These are phyloP conservation scores for Pseudocercospora eumusae DNA, from an alignment of 2,329 filamentous ascomycete genomes.

Conservation along the genomic window DNA sequence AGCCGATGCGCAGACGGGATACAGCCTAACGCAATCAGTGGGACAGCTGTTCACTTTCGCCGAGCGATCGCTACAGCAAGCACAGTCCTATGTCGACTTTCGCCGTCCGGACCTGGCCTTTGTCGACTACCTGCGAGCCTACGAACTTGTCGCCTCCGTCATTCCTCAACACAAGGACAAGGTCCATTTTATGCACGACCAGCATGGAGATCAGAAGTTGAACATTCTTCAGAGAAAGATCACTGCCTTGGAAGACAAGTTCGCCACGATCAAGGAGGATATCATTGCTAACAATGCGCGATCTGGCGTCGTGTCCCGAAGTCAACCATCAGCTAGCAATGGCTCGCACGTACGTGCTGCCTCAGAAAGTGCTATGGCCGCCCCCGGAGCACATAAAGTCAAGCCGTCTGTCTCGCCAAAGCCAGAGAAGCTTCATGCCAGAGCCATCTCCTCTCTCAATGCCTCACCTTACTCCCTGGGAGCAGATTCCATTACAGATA, in stretches of 20 bases:
- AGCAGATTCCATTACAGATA: slow-evolving; percentile 48
- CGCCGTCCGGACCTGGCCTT: slow-evolving; percentile 72
- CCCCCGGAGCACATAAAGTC: slow-evolving; percentile 27
- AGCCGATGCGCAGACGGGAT: slow-evolving; percentile 43
- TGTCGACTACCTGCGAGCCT: slow-evolving; percentile 80
- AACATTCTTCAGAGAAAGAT: slow-evolving; percentile 42
- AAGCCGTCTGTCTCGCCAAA: slow-evolving; percentile 55
- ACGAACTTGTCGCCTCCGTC: slow-evolving; percentile 72
- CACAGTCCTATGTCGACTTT: slow-evolving; percentile 64
- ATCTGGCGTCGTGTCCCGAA: slow-evolving; percentile 51
- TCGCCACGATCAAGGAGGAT: slow-evolving; percentile 52
- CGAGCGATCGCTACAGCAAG: slow-evolving; percentile 47
- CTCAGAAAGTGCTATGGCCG: slow-evolving; percentile 26
- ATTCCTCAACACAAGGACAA: slow-evolving; percentile 78
- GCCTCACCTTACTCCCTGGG: slow-evolving; percentile 37
- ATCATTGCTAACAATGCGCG: slow-evolving; percentile 56
- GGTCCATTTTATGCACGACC: slow-evolving; percentile 56
- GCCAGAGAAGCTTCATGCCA: slow-evolving; percentile 66
- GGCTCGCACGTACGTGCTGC: slow-evolving; percentile 16
- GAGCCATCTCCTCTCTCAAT: slow-evolving; percentile 50
- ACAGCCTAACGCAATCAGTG: slow-evolving; percentile 31
- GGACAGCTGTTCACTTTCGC: slow-evolving; percentile 45
- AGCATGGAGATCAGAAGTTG: slow-evolving; percentile 52
- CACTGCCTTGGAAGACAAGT: slow-evolving; percentile 43
- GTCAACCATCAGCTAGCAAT: slow-evolving; percentile 12